phyloP scores from a whole-genome alignment of 371 early-diverging fungal genomes.

The Fennellomyces sp. region DNA sequence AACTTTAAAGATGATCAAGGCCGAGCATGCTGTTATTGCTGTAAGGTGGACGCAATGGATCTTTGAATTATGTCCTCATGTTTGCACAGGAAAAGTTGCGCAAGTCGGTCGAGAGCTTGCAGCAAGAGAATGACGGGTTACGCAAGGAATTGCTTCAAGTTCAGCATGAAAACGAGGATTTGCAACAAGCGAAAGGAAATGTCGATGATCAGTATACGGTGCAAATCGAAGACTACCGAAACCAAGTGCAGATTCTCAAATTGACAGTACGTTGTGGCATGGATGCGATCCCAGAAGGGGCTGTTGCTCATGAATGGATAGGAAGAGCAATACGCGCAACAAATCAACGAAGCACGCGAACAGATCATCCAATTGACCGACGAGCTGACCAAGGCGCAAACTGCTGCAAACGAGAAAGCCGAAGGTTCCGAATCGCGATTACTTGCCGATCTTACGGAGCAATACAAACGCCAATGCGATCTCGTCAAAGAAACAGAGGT shows the following conservation, averaged over 20 bases:
- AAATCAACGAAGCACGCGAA: background rate
- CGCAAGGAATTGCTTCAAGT: background rate
- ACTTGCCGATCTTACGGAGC: background rate
- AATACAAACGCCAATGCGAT: conserved; percentile 11
- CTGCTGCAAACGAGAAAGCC: no score
- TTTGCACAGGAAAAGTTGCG: conserved; percentile 13
- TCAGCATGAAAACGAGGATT: background rate
- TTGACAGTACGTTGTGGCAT: background rate
- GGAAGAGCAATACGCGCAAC: background rate
- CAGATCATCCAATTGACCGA: background rate
- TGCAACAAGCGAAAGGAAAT: background rate
- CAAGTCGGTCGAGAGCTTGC: conserved; percentile 2
- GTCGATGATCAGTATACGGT: background rate
- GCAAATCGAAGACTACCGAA: background rate
- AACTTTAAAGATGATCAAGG: conserved; percentile 15
- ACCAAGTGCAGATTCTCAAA: background rate
- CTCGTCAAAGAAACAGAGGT: conserved; percentile 9
- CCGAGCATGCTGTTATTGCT: conserved; percentile 14
- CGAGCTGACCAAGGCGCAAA: background rate
- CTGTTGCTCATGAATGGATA: no score
- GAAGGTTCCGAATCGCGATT: background rate
- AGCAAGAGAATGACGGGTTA: conserved; percentile 7
- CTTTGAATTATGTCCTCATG: background rate
- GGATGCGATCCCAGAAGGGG: background rate
- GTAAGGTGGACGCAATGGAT: conserved; percentile 2